Evolutionary conservation across 176 grass and related monocot genomes (phyloP), one percentile per base, ranked within the genome.

Genomic region (Phoenix dactylifera): DNA sequence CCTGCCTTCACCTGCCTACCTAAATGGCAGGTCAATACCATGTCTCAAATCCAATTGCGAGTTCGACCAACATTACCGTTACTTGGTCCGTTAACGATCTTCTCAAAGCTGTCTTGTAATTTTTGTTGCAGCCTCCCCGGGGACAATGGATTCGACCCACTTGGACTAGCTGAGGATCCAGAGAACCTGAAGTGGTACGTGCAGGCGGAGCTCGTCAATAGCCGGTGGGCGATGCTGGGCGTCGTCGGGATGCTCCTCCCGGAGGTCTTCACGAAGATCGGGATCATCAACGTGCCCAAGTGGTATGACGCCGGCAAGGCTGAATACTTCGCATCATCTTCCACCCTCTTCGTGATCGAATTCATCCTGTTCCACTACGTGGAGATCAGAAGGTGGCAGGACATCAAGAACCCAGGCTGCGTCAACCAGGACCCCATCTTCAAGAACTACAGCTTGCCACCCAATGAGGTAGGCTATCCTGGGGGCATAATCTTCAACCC

Each of bases 211-310:
- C 90, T 86, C 7, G 82, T 86, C 73, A 89, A 89, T 25, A 74
- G 86, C 22, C 82, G 90, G 35, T 89, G 90, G 85, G 90, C 90
- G 23, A 95, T 95, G 90, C 86, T 95, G 7, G 90, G 86, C 26
- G 90, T 95, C 49, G 79, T 74, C 1, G 90, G 90, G 58, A 95
- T 95, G 85, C 82, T 89, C 52, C 67, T 89, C 16, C 90, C 90
- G 59, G 85, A 95, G 79, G 79, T 95, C 55, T 79, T 86, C 25
- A 85, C 84, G 56, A 88, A 82, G 72, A 54, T 75, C 4, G 89
- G 89, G 1, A 30, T 95, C 55, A 76, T 82, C 60, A 72, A 81
- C 68, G 81, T 64, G 58, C 85, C 89, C 26, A 28, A 88, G 65
- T 95, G 85, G 89, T 95, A 88, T 52, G 89, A 95, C 57, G 81